Evolutionary conservation across 805 yeast species (phyloP).

Genomic region (Zygoascus ofunaensis): DNA sequence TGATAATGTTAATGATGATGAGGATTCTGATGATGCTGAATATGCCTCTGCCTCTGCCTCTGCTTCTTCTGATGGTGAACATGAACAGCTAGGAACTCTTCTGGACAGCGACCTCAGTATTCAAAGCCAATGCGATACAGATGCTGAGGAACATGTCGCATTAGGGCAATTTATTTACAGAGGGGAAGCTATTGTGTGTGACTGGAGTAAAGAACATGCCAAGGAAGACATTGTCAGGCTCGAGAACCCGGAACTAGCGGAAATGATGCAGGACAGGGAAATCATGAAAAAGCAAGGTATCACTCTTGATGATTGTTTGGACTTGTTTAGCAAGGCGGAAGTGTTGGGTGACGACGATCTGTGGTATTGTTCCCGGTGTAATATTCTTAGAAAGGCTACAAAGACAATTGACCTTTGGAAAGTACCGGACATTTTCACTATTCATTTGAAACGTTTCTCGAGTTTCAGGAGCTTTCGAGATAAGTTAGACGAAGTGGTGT

Average conservation of each 20-base stretch:
- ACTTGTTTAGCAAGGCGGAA: slow-evolving; percentile 69
- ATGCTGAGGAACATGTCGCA: neutral
- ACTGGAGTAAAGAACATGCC: slow-evolving; percentile 9
- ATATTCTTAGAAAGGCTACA: slow-evolving; percentile 82
- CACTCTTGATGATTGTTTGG: slow-evolving; percentile 64
- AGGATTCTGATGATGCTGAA: neutral
- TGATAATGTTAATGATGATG: too few relatives aligned
- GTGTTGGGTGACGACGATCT: slow-evolving; percentile 78
- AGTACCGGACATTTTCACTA: slow-evolving; percentile 83
- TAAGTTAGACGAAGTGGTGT: slow-evolving; percentile 75
- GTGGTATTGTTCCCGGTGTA: slow-evolving; percentile 90
- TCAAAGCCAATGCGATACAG: too few relatives aligned
- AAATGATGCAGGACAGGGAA: slow-evolving; percentile 15
- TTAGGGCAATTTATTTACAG: slow-evolving; percentile 6
- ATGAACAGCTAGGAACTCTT: too few relatives aligned
- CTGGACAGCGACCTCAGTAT: too few relatives aligned
- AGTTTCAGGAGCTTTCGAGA: slow-evolving; percentile 78
- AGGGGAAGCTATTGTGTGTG: slow-evolving; percentile 15
- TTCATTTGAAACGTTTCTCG: slow-evolving; percentile 85
- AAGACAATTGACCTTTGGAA: slow-evolving; percentile 88
- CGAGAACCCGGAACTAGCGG: slow-evolving; percentile 14
- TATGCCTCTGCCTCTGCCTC: too few relatives aligned
- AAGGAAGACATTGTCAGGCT: slow-evolving; percentile 3
- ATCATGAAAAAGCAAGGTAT: slow-evolving; percentile 29
- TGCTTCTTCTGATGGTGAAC: too few relatives aligned